Base-by-base conservation (phyloP, 371 early-diverging fungal genomes). In the Lichtheimia ramosa region DNA sequence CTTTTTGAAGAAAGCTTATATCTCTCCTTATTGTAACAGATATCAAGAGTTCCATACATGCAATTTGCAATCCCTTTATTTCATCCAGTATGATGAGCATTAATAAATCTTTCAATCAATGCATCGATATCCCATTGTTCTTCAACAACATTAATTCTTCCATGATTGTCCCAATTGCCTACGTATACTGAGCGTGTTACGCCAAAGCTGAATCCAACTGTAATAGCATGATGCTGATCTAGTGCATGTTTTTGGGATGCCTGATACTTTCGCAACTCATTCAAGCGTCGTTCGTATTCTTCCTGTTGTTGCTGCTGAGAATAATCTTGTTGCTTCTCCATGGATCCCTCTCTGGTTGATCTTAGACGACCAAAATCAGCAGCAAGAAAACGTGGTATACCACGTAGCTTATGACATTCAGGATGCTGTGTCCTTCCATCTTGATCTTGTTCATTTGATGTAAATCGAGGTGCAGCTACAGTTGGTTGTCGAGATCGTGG, bases 91-190 rank as follows among this genome's bases (percentile, higher is more conserved):
- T 46, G 10, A 46, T 46, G 10, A 10, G 46, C 46, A 46, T 18
- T 16, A 14, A 51, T 25, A 15, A 14, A 7, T 2, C n/a, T 16
- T 51, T 21, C 15, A 27, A 51, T 10, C 16, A 51, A 25, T 25
- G n/a, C 15, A 25, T 53, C 53, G 20, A 39, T 27, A 53, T 53
- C 53, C 53, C 53, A 53, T 27, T 16, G 40, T 39, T 40, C 40
- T 40, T 39, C 40, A 21, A 16, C 7, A 14, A 39, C 20, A 40
- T n/a, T 27, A 3, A 25, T 8, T n/a, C 51, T 24, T 27, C 27
- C 25, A 23, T 15, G n/a, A 13, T 51, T 15, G 3, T 53, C 39
- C 53, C 53, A 53, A 18, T 18, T 40, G 20, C 39, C 40, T 16
- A 53, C 12, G 21, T 18, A 39, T 3, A 18, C 10, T 2, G 40